Evolutionary conservation across 345 rosid species (phyloP), one percentile per base, ranked within the genome.

Genomic region (Lagerstroemia speciosa): DNA sequence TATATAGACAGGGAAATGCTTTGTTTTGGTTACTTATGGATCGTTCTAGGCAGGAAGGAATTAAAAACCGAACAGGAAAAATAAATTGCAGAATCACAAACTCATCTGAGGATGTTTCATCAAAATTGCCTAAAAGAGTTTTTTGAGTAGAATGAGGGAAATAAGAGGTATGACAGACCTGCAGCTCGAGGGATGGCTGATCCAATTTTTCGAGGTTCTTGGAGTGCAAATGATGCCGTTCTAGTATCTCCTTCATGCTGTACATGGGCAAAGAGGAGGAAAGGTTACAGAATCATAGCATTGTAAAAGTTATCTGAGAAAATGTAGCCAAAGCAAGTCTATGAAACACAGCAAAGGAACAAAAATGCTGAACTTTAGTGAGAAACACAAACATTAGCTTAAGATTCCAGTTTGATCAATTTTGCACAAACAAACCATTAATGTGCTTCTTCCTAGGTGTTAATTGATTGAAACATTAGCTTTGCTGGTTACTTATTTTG

Each of bases 151-250:
- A 33, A 41, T 20, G n/a, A 7, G 26, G 33, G 38, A 0, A 43
- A 9, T 26, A 43, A 40, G 53, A 12, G 6, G 61, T 58, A 40
- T 30, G 67, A 71, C 75, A 37, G 67, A 87, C 97, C 93, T 91
- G 96, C 85, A 94, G 74, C 75, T 88, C 92, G 69, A 86, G 90
- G 65, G 96, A 89, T 66, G 98, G 97, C 67, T 87, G 92, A 63
- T 89, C 85, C 67, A 88, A 74, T 80, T 88, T 91, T 75, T 84
- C 90, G 76, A 91, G 85, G 80, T 88, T 94, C 86, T 86, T 88
- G 10, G 97, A 81, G 74, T 88, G 95, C 76, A 88, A 76, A 40
- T 75, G 79, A 67, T 85, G 88, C 80, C 89, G 89, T 69, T 89
- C 95, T 30, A 94, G 41, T 69, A 94, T 80, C 69, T 83, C 92